Conservation (phyloP, 1,284 basidiomycete species). For the Heliocybe sulcata region DNA sequence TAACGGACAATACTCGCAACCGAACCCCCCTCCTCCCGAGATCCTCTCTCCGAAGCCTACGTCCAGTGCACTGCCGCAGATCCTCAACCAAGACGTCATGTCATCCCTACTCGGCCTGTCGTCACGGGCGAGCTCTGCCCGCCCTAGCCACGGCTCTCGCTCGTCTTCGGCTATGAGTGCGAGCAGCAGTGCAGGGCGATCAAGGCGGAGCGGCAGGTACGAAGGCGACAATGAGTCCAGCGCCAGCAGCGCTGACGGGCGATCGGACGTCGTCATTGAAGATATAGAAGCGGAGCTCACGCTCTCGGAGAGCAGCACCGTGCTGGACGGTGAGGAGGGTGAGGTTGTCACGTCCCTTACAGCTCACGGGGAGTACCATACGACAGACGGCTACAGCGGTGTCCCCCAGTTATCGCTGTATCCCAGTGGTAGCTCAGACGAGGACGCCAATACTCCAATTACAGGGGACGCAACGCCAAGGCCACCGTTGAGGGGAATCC, state of each 20-base stretch:
- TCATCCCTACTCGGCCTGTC: conserved; percentile 46
- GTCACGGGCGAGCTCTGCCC: conserved; percentile 16
- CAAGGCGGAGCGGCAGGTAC: conserved; percentile 32
- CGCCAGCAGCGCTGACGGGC: conserved; percentile 17
- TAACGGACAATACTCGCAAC: conserved; percentile 9
- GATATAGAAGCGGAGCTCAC: conserved; percentile 27
- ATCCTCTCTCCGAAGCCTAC: conserved; percentile 41
- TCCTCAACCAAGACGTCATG: conserved; percentile 60
- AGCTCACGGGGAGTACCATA: not conserved
- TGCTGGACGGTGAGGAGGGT: conserved; percentile 23
- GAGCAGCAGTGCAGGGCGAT: conserved; percentile 25
- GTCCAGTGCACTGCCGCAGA: conserved; percentile 38
- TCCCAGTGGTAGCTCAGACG: not conserved
- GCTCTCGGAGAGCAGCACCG: conserved; percentile 34
- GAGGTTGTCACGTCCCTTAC: not conserved
- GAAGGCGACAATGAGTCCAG: conserved; percentile 47
- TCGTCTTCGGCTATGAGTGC: conserved; percentile 38
- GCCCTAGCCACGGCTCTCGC: conserved; percentile 23
- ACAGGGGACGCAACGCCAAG: conserved; percentile 46
- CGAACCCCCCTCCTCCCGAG: conserved; percentile 10
- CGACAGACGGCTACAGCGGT: not conserved
- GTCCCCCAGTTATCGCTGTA: not conserved
- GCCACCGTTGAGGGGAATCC: conserved; percentile 29
- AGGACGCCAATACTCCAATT: conserved; percentile 14
- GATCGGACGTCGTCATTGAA: conserved; percentile 18